A percentile compares a stretch with the other conserved stretches of the same genome.
phyloP scores from a whole-genome alignment of 2,329 filamentous ascomycete species.

The Colletotrichum theobromicola region DNA sequence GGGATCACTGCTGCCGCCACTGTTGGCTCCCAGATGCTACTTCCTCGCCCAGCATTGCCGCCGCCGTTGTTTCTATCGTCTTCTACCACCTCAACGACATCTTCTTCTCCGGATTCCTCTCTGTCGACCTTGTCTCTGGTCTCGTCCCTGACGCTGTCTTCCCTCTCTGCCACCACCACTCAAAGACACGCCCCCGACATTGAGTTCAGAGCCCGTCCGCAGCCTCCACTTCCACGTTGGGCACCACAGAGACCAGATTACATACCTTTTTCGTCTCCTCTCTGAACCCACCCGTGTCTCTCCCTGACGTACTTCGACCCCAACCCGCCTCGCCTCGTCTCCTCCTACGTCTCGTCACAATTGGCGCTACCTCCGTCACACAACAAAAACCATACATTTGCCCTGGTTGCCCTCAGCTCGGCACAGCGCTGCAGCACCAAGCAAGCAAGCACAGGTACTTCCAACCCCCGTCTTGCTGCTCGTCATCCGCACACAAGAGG shows the following conservation, averaged over 20 bases:
- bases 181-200: not conserved
- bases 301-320: not conserved
- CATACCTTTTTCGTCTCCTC: not conserved
- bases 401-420: not conserved
- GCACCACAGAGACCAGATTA: not conserved
- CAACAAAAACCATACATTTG: not conserved
- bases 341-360: not conserved
- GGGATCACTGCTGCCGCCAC: not conserved
- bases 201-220: not conserved
- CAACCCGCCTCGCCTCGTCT: not conserved
- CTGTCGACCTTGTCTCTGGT: not conserved
- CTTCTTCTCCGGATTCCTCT: not conserved
- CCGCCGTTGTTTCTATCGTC: not conserved
- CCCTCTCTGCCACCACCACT: not conserved
- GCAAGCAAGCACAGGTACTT: not conserved
- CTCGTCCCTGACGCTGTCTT: not conserved
- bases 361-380: constrained; percentile 8
- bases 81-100: not conserved
- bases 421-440: not conserved
- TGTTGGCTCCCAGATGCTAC: not conserved
- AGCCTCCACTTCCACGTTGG: constrained; percentile 1
- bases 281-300: not conserved
- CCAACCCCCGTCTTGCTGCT: not conserved
- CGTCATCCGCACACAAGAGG: not conserved
- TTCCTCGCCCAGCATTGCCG: not conserved